Base-by-base conservation (phyloP, 2,329 filamentous ascomycete species). In the Exophiala lecanii-corni region DNA sequence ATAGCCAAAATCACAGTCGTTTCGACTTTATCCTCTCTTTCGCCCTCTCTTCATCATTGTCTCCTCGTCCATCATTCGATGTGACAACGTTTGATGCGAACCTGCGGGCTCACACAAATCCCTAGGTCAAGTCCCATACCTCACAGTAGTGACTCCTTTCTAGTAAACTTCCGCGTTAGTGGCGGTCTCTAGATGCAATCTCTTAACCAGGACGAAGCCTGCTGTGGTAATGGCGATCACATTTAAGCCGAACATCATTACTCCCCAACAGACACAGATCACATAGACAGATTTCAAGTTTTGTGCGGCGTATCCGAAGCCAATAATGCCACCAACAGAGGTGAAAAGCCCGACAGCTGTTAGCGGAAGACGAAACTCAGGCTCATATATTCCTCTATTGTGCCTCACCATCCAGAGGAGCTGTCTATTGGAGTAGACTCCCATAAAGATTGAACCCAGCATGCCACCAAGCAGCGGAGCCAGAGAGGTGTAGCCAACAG, bases 141-240 rank as follows among this genome's bases (percentile, higher is more conserved):
- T n/a, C n/a, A n/a, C n/a, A n/a, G n/a, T n/a, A n/a, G n/a, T n/a
- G n/a, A n/a, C n/a, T n/a, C n/a, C n/a, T n/a, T n/a, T n/a, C n/a
- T n/a, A n/a, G n/a, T n/a, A n/a, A n/a, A n/a, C n/a, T n/a, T n/a
- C n/a, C n/a, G n/a, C n/a, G n/a, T n/a, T n/a, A n/a, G n/a, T n/a
- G n/a, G n/a, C n/a, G n/a, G n/a, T n/a, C n/a, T n/a, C n/a, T n/a
- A n/a, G n/a, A n/a, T n/a, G n/a, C n/a, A n/a, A n/a, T n/a, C n/a
- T n/a, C n/a, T n/a, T n/a, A n/a, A n/a, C 89, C 9, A 95, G 86
- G 58, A 95, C 83, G 59, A 96, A 96, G 1, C 86, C 86, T 49
- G 81, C 84, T 1, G 86, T 82, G 17, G 15, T 31, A 1, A 94
- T 87, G 2, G 89, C 86, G 1, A 89, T 89, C 57, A 94, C 81